Evolutionary conservation across 352 stramenopile species (phyloP).

Genomic region (Plasmopara viticola): DNA sequence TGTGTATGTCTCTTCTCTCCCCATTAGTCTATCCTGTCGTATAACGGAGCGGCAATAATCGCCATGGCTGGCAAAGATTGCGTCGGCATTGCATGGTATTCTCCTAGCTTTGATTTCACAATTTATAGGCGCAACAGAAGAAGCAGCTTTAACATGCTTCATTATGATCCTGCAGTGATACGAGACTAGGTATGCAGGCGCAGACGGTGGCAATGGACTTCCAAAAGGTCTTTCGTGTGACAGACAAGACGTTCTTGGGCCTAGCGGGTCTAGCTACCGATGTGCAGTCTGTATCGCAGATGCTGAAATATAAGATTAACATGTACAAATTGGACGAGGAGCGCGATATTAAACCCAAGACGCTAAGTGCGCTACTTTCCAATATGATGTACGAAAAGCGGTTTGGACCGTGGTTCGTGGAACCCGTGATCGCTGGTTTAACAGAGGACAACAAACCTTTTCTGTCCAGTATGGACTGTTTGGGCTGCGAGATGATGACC

Average conservation of each 20-base stretch:
- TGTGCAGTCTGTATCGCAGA: constrained; percentile 95
- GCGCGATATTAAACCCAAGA: constrained; percentile 96
- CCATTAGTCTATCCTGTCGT: constrained; percentile 86
- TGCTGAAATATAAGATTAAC: constrained; percentile 93
- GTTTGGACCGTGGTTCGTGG: constrained; percentile 98
- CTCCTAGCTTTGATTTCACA: neutral
- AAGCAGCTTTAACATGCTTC: too few species aligned
- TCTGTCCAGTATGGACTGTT: constrained; percentile 96
- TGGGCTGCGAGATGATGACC: constrained; percentile 93
- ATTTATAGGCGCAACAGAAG: too few species aligned
- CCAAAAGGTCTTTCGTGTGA: constrained; percentile 98
- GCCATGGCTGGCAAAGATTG: constrained; percentile 99
- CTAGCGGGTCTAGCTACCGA: constrained; percentile 97
- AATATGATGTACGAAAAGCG: constrained; percentile 98
- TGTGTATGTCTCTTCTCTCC: too few species aligned
- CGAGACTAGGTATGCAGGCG: constrained; percentile 93
- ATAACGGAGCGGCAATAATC: constrained; percentile 98
- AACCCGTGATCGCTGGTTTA: constrained; percentile 97
- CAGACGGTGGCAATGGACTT: constrained; percentile 98
- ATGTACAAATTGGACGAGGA: constrained; percentile 99
- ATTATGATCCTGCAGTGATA: constrained; percentile 48
- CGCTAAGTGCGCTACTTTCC: constrained; percentile 94
- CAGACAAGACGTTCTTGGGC: constrained; percentile 93
- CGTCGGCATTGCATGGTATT: constrained; percentile 95
- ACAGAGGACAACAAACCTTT: constrained; percentile 94